A percentile compares a stretch with the other conserved stretches of the same genome.
These are phyloP conservation scores for Elaeis oleifera DNA, from an alignment of 202 grass and related monocot genomes.

Conservation along the genomic window DNA sequence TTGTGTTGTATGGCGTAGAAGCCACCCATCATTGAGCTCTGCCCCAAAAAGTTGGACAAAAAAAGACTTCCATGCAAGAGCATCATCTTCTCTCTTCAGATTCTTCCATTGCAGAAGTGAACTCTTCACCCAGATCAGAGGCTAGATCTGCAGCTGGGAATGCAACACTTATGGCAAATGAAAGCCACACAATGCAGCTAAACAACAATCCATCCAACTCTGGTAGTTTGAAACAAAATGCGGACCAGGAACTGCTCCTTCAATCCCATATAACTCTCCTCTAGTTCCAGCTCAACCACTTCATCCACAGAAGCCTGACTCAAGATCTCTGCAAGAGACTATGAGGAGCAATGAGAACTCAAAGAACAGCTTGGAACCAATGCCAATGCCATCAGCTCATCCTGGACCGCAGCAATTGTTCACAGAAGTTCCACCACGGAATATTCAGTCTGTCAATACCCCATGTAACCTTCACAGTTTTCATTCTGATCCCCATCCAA, in stretches of 20 bases:
- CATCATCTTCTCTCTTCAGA: neutral
- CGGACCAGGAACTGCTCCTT: neutral
- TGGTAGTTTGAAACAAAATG: neutral
- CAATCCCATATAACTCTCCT: constrained; percentile 11
- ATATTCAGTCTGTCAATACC: no score
- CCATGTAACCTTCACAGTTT: no score
- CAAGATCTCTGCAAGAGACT: neutral
- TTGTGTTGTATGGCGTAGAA: constrained; percentile 35
- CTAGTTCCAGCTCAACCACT: constrained; percentile 8
- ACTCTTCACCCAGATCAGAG: neutral
- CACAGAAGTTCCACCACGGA: no score
- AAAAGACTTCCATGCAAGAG: constrained; percentile 10
- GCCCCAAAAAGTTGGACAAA: constrained; percentile 4
- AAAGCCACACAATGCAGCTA: neutral
- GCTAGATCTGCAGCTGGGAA: neutral
- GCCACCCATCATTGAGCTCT: neutral
- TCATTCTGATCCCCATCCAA: no score
- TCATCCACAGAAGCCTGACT: neutral
- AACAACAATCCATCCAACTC: neutral
- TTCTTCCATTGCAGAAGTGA: constrained; percentile 1
- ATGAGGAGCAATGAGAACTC: no score
- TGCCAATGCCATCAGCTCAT: no score
- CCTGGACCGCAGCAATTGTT: no score
- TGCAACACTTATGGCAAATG: neutral
- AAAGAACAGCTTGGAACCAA: no score